These are phyloP conservation scores for Lipomyces chichibuensis DNA, from an alignment of 805 yeast species.

Conservation along the genomic window DNA sequence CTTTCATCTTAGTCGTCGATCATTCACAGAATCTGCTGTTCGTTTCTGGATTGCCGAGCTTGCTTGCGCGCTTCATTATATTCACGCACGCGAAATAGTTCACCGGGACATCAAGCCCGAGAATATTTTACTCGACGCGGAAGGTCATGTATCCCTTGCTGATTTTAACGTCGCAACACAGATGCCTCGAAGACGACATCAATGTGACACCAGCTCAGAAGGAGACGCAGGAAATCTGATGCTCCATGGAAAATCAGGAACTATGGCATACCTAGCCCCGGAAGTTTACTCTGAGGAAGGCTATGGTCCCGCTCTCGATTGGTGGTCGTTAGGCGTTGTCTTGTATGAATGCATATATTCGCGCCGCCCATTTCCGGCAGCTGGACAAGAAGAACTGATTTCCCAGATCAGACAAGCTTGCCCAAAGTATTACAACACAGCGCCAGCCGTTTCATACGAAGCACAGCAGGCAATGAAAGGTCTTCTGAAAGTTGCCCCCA, in stretches of 20 bases:
- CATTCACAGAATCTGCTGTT: constrained; percentile 39
- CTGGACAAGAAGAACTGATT: constrained; percentile 11
- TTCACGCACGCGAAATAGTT: constrained; percentile 27
- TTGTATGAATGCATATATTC: constrained; percentile 42
- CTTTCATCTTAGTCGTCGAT: constrained; percentile 35
- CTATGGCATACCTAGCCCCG: constrained; percentile 41
- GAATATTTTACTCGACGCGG: constrained; percentile 58
- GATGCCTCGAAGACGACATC: neutral
- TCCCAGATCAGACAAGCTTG: constrained; percentile 15
- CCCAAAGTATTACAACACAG: constrained; percentile 33
- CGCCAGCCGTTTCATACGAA: constrained; percentile 55
- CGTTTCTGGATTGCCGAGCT: constrained; percentile 40
- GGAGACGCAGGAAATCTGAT: neutral
- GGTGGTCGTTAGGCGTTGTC: constrained; percentile 46
- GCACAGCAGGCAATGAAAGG: constrained; percentile 73
- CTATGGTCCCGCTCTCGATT: constrained; percentile 40
- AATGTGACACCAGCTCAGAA: neutral
- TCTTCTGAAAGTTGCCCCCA: constrained; percentile 65
- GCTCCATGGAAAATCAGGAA: constrained; percentile 39
- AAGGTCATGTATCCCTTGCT: constrained; percentile 66
- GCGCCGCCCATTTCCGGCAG: constrained; percentile 38
- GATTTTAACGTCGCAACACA: constrained; percentile 53
- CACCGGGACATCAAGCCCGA: constrained; percentile 38
- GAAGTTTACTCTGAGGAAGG: constrained; percentile 38
- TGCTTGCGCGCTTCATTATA: constrained; percentile 40